Evolutionary conservation across 352 stramenopile species (phyloP).

Genomic region (Blastocystis sp.): DNA sequence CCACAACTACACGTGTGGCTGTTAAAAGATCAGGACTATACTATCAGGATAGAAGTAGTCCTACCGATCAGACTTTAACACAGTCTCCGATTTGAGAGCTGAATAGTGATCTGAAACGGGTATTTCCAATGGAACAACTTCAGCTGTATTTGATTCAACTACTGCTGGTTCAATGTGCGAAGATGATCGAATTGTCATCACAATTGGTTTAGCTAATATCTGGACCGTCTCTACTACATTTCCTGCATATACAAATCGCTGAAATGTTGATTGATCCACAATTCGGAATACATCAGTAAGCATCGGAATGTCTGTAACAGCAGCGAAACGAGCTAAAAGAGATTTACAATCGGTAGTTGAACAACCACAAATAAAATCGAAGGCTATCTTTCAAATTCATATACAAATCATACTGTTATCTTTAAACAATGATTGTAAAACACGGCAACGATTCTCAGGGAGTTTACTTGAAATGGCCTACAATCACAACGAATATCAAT

Average conservation of each 20-base stretch:
- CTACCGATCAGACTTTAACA: slow-evolving; percentile 84
- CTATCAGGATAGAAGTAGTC: slow-evolving; percentile 87
- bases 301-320: slow-evolving; percentile 87
- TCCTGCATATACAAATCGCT: slow-evolving; percentile 80
- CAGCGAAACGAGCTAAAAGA: slow-evolving; percentile 88
- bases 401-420: not conserved
- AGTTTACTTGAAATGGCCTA: not conserved
- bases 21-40: slow-evolving; percentile 89
- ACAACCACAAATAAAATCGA: slow-evolving; percentile 87
- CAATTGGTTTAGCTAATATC: not conserved
- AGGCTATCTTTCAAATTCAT: slow-evolving; percentile 72
- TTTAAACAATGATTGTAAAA: not conserved
- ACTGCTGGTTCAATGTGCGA: not conserved
- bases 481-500: not conserved
- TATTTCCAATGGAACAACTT: slow-evolving; percentile 73
- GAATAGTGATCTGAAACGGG: not conserved
- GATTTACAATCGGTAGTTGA: slow-evolving; percentile 93
- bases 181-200: slow-evolving; percentile 39
- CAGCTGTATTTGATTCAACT: slow-evolving; percentile 76
- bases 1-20: slow-evolving; percentile 89
- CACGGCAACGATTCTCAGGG: not conserved
- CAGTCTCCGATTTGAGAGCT: slow-evolving; percentile 33
- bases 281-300: slow-evolving; percentile 92
- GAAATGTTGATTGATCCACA: slow-evolving; percentile 88
- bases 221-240: slow-evolving; percentile 78